phyloP scores from a whole-genome alignment of 306 rosid genomes.

The Rosa multiflora region DNA sequence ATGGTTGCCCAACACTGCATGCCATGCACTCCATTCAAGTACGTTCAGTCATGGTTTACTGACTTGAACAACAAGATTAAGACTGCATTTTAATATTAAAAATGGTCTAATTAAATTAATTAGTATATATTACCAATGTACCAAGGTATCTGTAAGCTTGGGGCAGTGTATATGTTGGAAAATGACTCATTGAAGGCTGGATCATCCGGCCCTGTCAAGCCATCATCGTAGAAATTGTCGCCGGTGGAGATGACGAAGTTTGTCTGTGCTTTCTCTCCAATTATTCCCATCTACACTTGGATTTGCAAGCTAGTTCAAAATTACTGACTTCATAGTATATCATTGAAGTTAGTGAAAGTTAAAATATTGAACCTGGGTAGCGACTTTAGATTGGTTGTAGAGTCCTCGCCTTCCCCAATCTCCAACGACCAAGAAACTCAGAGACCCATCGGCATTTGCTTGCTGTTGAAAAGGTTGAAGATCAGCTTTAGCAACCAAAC shows the following conservation, averaged over 20 bases:
- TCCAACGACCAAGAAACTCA: slow-evolving; percentile 60
- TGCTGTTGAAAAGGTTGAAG: slow-evolving; percentile 31
- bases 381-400: slow-evolving; percentile 64
- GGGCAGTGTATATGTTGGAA: slow-evolving; percentile 57
- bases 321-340: background rate
- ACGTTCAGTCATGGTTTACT: background rate
- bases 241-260: slow-evolving; percentile 72
- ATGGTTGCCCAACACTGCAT: slow-evolving; percentile 80
- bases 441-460: slow-evolving; percentile 33
- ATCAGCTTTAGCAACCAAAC: slow-evolving; percentile 15
- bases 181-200: slow-evolving; percentile 50
- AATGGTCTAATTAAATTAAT: background rate
- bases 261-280: slow-evolving; percentile 49
- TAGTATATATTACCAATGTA: slow-evolving; percentile 35
- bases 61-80: background rate
- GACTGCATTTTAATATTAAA: background rate
- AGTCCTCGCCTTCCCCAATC: slow-evolving; percentile 74
- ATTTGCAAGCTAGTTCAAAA: background rate
- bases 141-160: slow-evolving; percentile 65
- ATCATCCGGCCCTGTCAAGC: slow-evolving; percentile 49
- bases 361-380: slow-evolving; percentile 41
- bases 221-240: slow-evolving; percentile 59
- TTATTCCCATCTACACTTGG: slow-evolving; percentile 62
- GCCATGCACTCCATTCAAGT: background rate
- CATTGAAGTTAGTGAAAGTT: background rate